Percentiles rank a stretch among this genome's conserved stretches.
Conservation (phyloP, 441 rosid genomes). For the Monsonia emarginata region DNA sequence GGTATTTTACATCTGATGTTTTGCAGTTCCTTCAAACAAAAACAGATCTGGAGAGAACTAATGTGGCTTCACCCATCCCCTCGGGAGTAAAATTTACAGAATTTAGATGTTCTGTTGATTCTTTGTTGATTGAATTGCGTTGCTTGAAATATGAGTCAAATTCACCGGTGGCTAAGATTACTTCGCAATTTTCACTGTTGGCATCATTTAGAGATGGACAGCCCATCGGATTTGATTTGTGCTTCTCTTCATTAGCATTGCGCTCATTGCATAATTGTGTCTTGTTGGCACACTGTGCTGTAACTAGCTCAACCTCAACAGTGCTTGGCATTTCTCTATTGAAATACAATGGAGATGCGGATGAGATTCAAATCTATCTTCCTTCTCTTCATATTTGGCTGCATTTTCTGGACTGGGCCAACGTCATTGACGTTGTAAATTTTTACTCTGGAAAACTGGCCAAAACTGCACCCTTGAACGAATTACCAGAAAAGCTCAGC, state of each 20-base stretch:
- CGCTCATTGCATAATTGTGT: slow-evolving; percentile 43
- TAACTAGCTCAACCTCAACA: slow-evolving; percentile 29
- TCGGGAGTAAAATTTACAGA: slow-evolving; percentile 32
- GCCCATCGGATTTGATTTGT: slow-evolving; percentile 34
- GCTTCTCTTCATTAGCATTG: slow-evolving; percentile 44
- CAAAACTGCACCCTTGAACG: slow-evolving; percentile 21
- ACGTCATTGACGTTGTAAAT: slow-evolving; percentile 35
- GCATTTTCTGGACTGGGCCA: slow-evolving; percentile 51
- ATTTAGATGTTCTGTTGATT: slow-evolving; percentile 43
- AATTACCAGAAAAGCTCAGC: slow-evolving; percentile 22
- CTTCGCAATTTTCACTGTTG: slow-evolving; percentile 46
- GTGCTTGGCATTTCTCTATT: slow-evolving; percentile 43
- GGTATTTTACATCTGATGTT: slow-evolving; percentile 48
- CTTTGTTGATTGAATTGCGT: slow-evolving; percentile 34
- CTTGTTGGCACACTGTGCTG: slow-evolving; percentile 50
- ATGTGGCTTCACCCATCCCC: slow-evolving; percentile 26
- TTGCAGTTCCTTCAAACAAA: slow-evolving; percentile 46
- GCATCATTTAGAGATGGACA: slow-evolving; percentile 47
- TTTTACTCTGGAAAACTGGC: slow-evolving; percentile 33
- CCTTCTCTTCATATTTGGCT: slow-evolving; percentile 81
- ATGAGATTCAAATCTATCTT: slow-evolving; percentile 43
- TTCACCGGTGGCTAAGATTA: slow-evolving; percentile 47
- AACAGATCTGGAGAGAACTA: slow-evolving; percentile 32
- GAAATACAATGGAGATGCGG: slow-evolving; percentile 29
- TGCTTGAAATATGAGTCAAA: slow-evolving; percentile 27